Conservation (phyloP, 2,329 filamentous ascomycete species). For the Exserohilum turcica region DNA sequence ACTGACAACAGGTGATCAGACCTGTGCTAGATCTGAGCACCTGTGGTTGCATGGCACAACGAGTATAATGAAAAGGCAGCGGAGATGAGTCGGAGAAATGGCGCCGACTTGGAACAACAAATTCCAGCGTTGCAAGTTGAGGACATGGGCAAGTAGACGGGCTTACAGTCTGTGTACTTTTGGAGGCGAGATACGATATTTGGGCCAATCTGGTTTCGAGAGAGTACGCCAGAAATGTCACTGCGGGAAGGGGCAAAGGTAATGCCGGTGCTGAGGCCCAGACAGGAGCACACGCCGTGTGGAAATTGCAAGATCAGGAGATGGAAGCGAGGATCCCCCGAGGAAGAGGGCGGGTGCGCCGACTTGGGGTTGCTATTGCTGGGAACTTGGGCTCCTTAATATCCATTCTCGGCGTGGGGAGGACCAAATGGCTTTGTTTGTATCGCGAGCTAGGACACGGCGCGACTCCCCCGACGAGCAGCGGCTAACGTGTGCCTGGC, state of each 20-base stretch:
- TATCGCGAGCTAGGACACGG: background rate
- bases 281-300: background rate
- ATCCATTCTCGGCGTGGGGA: background rate
- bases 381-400: background rate
- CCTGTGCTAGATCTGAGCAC: background rate
- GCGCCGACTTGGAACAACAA: background rate
- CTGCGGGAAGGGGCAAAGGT: background rate
- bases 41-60: background rate
- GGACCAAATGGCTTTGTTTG: background rate
- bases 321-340: background rate
- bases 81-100: background rate
- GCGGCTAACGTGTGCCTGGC: constrained; percentile 9
- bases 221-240: background rate
- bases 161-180: background rate
- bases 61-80: background rate
- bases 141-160: background rate
- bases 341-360: background rate
- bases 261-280: background rate
- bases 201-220: background rate
- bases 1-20: too few species aligned
- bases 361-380: background rate
- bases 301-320: background rate
- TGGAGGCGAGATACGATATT: background rate
- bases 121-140: background rate
- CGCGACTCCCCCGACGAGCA: background rate